These are phyloP conservation scores for Corymbia maculata DNA, from an alignment of 345 rosid species.

Conservation along the genomic window DNA sequence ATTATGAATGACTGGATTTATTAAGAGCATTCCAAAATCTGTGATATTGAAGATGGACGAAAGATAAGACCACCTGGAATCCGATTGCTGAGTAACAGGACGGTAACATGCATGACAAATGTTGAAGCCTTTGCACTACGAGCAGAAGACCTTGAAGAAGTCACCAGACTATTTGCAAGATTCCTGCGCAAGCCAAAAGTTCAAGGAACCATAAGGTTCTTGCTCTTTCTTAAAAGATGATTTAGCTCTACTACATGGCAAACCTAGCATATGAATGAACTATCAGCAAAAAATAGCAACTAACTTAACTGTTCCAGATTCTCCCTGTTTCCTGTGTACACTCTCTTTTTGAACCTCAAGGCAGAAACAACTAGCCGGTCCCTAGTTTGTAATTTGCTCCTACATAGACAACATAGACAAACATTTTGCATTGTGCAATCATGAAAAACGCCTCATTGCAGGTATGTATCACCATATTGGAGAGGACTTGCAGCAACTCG, in stretches of 20 bases:
- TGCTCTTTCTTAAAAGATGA: neutral
- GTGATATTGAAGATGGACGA: slow-evolving; percentile 35
- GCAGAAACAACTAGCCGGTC: neutral
- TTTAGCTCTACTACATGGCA: neutral
- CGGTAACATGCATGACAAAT: slow-evolving; percentile 52
- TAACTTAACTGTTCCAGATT: neutral
- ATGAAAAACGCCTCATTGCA: slow-evolving; percentile 3
- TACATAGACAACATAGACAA: neutral
- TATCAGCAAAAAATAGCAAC: neutral
- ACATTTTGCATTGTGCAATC: neutral
- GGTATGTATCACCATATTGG: slow-evolving; percentile 82
- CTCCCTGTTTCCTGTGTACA: neutral
- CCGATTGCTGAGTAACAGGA: slow-evolving; percentile 44
- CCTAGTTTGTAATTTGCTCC: neutral
- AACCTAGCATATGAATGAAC: neutral
- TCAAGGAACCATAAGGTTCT: slow-evolving; percentile 79
- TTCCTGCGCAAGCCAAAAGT: slow-evolving; percentile 51
- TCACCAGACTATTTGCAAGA: slow-evolving; percentile 57
- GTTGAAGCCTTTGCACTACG: slow-evolving; percentile 80
- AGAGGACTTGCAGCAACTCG: slow-evolving; percentile 45
- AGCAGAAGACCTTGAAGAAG: slow-evolving; percentile 83
- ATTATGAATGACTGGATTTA: neutral
- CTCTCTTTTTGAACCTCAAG: neutral
- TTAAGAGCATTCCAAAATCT: neutral
- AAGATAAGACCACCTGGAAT: slow-evolving; percentile 34